These are phyloP conservation scores for Chrysopogon serrulatus DNA, from an alignment of 176 grass and related monocot species.

Conservation along the genomic window DNA sequence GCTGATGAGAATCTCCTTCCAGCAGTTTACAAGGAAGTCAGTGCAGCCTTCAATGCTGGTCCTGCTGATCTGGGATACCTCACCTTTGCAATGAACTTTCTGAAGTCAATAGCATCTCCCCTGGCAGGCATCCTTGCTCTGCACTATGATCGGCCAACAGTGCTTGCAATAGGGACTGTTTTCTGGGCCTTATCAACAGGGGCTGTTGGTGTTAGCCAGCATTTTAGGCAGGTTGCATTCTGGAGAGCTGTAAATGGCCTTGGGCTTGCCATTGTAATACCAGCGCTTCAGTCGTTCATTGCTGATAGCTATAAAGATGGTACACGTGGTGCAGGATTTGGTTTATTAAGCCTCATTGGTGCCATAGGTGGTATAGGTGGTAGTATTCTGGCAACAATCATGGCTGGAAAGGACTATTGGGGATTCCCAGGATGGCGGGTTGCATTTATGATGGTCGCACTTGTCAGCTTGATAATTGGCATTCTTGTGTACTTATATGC, in stretches of 20 bases:
- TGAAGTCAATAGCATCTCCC: conserved; percentile 85
- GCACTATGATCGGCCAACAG: conserved; percentile 72
- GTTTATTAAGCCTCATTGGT: conserved; percentile 79
- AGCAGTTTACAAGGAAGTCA: conserved; percentile 63
- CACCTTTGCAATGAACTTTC: conserved; percentile 83
- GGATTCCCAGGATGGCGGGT: conserved; percentile 83
- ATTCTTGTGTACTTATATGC: conserved; percentile 80
- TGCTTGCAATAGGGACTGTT: conserved; percentile 75
- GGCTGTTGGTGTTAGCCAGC: conserved; percentile 72
- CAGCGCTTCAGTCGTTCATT: conserved; percentile 87
- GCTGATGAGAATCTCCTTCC: no score
- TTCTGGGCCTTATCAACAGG: conserved; percentile 87
- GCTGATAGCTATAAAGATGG: conserved; percentile 92
- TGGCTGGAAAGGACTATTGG: conserved; percentile 76
- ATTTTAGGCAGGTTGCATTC: conserved; percentile 70
- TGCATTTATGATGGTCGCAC: conserved; percentile 82
- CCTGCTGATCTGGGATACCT: conserved; percentile 93
- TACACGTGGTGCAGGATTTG: conserved; percentile 73
- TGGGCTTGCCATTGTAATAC: conserved; percentile 95
- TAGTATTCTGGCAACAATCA: conserved; percentile 76
- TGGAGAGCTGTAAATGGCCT: conserved; percentile 91
- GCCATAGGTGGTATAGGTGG: conserved; percentile 81
- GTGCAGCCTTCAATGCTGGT: conserved; percentile 78
- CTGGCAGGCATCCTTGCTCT: conserved; percentile 75
- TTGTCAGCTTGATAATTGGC: conserved; percentile 74